Evolutionary conservation across 2,329 filamentous ascomycete genomes (phyloP).

Genomic region (Colletotrichum eleusines): DNA sequence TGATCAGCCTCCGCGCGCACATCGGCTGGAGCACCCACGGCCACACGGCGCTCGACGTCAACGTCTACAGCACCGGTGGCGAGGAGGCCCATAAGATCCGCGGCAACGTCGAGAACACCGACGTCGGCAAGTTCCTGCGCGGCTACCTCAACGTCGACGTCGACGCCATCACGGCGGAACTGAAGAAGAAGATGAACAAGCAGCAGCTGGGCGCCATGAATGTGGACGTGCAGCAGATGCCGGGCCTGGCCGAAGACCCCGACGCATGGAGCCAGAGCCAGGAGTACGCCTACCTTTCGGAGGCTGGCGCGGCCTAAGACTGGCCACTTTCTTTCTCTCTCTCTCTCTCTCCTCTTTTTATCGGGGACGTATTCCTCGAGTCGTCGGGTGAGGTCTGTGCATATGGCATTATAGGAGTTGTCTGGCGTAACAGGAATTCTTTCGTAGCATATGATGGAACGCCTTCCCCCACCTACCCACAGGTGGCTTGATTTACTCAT

Average conservation of each 20-base stretch:
- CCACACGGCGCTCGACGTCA: conserved; percentile 94
- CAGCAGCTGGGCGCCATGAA: conserved; percentile 37
- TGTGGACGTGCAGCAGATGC: conserved; percentile 14
- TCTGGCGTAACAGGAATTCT: conserved; percentile 8
- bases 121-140: conserved; percentile 85
- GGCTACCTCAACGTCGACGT: conserved; percentile 86
- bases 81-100: conserved; percentile 72
- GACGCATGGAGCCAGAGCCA: conserved; percentile 26
- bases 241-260: conserved; percentile 22
- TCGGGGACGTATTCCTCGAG: background rate
- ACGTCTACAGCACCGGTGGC: conserved; percentile 87
- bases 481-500: conserved; percentile 9
- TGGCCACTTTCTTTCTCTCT: background rate
- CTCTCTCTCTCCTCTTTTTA: background rate
- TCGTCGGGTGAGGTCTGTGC: conserved; percentile 1
- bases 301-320: background rate
- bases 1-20: conserved; percentile 88
- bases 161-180: conserved; percentile 79
- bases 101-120: conserved; percentile 96
- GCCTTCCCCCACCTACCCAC: background rate
- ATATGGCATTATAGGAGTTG: conserved; percentile 33
- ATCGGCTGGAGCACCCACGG: conserved; percentile 96
- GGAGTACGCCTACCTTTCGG: conserved; percentile 29
- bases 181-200: conserved; percentile 67
- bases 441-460: conserved; percentile 7